These are phyloP conservation scores for Boletus reticulatus DNA, from an alignment of 768 basidiomycete genomes.

Conservation along the genomic window DNA sequence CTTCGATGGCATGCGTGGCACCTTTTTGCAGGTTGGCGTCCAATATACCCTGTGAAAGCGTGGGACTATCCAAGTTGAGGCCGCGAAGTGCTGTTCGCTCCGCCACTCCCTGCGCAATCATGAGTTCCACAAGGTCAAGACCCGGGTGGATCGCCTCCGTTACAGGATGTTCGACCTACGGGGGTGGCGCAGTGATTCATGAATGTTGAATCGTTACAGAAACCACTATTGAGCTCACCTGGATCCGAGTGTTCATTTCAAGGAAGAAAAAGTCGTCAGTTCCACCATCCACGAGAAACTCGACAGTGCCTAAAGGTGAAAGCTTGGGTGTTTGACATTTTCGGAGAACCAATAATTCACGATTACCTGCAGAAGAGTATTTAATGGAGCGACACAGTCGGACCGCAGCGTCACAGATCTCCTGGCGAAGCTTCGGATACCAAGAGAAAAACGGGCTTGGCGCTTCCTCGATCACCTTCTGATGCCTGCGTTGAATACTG, in stretches of 20 bases:
- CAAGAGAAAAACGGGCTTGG: slow-evolving; percentile 55
- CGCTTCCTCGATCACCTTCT: slow-evolving; percentile 72
- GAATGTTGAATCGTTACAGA: neutral
- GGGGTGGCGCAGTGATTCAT: neutral
- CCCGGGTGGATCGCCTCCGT: slow-evolving; percentile 55
- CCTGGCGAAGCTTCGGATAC: slow-evolving; percentile 42
- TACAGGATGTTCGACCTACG: slow-evolving; percentile 66
- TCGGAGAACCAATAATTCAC: neutral
- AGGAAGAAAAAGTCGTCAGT: slow-evolving; percentile 61
- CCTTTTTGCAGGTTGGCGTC: slow-evolving; percentile 19
- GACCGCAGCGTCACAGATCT: slow-evolving; percentile 55
- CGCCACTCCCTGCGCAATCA: slow-evolving; percentile 56
- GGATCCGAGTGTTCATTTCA: slow-evolving; percentile 71
- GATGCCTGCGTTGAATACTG: slow-evolving; percentile 64
- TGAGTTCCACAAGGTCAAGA: slow-evolving; percentile 62
- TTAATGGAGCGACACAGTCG: slow-evolving; percentile 45
- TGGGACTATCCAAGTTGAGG: slow-evolving; percentile 16
- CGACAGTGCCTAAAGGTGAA: slow-evolving; percentile 51
- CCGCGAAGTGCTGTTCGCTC: slow-evolving; percentile 26
- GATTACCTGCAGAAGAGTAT: slow-evolving; percentile 57
- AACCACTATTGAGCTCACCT: slow-evolving; percentile 30
- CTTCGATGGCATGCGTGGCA: slow-evolving; percentile 48
- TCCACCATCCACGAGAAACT: slow-evolving; percentile 58
- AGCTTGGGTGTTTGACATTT: neutral
- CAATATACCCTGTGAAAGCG: slow-evolving; percentile 40